Percentiles rank a stretch among this genome's conserved stretches.
Evolutionary conservation across 768 basidiomycete species (phyloP).

Genomic region (Agaricus blazei): DNA sequence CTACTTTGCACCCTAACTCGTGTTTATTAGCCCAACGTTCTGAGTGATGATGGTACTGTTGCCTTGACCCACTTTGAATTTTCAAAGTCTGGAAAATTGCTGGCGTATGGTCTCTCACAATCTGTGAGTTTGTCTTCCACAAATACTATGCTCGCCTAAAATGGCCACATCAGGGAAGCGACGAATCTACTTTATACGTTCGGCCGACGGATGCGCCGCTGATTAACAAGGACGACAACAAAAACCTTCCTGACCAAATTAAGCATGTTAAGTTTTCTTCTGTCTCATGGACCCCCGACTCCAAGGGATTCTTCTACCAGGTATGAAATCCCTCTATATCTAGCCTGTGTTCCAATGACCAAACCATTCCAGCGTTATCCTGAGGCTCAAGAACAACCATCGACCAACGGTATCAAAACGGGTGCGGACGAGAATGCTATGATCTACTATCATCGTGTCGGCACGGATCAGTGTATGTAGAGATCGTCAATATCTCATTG

Average conservation of each 20-base stretch:
- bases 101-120: constrained; percentile 70
- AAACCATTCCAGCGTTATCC: constrained; percentile 47
- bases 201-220: constrained; percentile 60
- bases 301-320: constrained; percentile 84
- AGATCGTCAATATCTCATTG: constrained; percentile 1
- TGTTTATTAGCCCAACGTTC: constrained; percentile 56
- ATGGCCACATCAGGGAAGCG: constrained; percentile 51
- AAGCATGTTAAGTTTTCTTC: constrained; percentile 74
- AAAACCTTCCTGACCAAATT: constrained; percentile 59
- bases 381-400: constrained; percentile 32
- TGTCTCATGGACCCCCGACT: constrained; percentile 72
- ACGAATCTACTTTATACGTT: constrained; percentile 65
- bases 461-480: constrained; percentile 60
- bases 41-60: constrained; percentile 69
- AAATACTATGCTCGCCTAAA: constrained; percentile 4
- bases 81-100: constrained; percentile 64
- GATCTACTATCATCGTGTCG: constrained; percentile 72
- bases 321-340: constrained; percentile 15
- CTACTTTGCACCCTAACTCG: constrained; percentile 6
- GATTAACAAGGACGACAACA: constrained; percentile 38
- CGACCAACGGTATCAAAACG: constrained; percentile 49
- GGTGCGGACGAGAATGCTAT: constrained; percentile 61
- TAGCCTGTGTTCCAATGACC: neutral
- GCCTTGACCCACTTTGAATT: constrained; percentile 56
- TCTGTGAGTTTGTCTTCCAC: constrained; percentile 43